Evolutionary conservation across 768 basidiomycete species (phyloP).

Genomic region (Leccinum arenicola): DNA sequence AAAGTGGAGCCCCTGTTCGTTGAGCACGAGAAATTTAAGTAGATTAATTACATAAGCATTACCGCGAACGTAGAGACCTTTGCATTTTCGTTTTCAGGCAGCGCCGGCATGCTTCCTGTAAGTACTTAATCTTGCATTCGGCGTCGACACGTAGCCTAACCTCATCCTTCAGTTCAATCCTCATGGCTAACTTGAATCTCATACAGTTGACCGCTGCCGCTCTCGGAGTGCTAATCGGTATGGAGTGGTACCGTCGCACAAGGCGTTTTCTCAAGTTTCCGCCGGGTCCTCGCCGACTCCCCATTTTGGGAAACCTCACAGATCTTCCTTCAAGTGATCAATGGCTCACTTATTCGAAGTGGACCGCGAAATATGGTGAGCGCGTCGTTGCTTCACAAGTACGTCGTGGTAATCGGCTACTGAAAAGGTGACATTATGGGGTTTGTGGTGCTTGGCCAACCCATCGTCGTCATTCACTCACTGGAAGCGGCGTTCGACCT

Average conservation of each 20-base stretch:
- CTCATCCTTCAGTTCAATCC: not conserved
- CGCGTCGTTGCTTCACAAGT: not conserved
- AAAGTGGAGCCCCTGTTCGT: too few species aligned
- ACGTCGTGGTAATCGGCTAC: not conserved
- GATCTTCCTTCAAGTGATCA: not conserved
- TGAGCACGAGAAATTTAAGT: too few species aligned
- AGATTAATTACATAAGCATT: too few species aligned
- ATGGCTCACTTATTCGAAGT: slow-evolving; percentile 5
- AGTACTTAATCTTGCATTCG: too few species aligned
- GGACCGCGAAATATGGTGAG: slow-evolving; percentile 3
- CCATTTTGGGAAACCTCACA: not conserved
- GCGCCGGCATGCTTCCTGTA: too few species aligned
- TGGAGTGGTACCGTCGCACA: slow-evolving; percentile 3
- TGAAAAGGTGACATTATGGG: slow-evolving; percentile 1
- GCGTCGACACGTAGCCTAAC: too few species aligned
- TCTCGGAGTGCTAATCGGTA: not conserved
- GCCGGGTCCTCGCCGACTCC: slow-evolving; percentile 2
- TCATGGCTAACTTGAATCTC: not conserved
- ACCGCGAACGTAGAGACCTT: too few species aligned
- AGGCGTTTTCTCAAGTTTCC: slow-evolving; percentile 1
- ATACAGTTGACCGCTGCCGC: not conserved
- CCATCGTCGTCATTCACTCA: slow-evolving; percentile 3
- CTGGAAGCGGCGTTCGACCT: slow-evolving; percentile 2
- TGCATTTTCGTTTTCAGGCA: too few species aligned
- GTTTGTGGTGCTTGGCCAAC: slow-evolving; percentile 5